These are phyloP conservation scores for Leptodontidium sp. DNA, from an alignment of 2,329 filamentous ascomycete genomes.

Conservation along the genomic window DNA sequence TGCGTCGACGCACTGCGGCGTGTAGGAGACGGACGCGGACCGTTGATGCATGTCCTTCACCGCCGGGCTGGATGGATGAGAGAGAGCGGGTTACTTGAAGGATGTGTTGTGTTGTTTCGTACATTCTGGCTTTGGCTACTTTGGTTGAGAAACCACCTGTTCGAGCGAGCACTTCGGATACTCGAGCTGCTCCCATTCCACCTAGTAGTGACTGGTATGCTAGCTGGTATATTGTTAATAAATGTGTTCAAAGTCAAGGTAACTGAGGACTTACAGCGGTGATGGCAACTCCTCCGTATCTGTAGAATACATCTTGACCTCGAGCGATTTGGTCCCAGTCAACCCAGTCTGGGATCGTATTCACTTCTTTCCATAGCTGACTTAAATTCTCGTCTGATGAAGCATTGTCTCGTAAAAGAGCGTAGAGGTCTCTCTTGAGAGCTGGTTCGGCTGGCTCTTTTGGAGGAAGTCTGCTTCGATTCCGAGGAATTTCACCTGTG, in stretches of 20 bases:
- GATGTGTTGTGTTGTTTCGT: constrained; percentile 80
- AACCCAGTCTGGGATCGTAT: constrained; percentile 76
- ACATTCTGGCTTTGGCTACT: constrained; percentile 70
- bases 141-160: constrained; percentile 78
- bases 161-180: constrained; percentile 76
- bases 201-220: constrained; percentile 71
- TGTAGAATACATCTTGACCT: constrained; percentile 80
- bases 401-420: constrained; percentile 66
- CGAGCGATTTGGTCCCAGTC: constrained; percentile 78
- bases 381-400: constrained; percentile 60
- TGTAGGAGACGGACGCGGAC: constrained; percentile 75
- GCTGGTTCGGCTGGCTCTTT: constrained; percentile 48
- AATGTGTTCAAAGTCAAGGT: neutral
- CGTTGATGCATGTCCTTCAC: constrained; percentile 69
- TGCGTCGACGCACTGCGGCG: constrained; percentile 70
- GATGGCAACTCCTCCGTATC: constrained; percentile 73
- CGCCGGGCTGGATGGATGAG: constrained; percentile 71
- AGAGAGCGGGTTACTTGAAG: constrained; percentile 74
- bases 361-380: constrained; percentile 71
- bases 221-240: constrained; percentile 34
- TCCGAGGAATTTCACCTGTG: constrained; percentile 37
- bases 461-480: constrained; percentile 46
- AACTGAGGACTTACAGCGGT: constrained; percentile 55
- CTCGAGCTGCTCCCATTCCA: constrained; percentile 75
- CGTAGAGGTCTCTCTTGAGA: constrained; percentile 66